Percentiles rank a stretch among this genome's conserved stretches.
Evolutionary conservation across 257 asterid species (phyloP).

Genomic region (Nemophila menziesii): DNA sequence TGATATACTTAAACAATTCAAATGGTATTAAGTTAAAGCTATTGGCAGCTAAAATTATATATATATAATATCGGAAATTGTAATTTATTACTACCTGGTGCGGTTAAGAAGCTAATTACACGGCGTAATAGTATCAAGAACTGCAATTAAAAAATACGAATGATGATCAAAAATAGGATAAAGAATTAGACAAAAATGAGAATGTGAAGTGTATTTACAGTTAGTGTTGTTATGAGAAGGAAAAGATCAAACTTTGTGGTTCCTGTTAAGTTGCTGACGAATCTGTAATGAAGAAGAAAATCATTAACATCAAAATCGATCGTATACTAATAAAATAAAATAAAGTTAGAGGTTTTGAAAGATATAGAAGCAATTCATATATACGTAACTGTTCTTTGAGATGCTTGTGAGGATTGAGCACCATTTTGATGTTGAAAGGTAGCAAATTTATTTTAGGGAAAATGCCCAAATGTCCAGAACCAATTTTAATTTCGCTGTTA

Average conservation of each 20-base stretch:
- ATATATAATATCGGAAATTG: background rate
- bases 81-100: slow-evolving; percentile 23
- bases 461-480: too few relatives aligned
- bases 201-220: slow-evolving; percentile 17
- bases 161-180: background rate
- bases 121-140: slow-evolving; percentile 42
- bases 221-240: slow-evolving; percentile 32
- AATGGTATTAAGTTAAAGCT: background rate
- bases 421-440: slow-evolving; percentile 14
- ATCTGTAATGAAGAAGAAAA: slow-evolving; percentile 29
- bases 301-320: background rate
- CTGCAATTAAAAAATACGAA: slow-evolving; percentile 22
- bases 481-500: too few relatives aligned
- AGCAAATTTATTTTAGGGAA: too few relatives aligned
- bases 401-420: slow-evolving; percentile 51
- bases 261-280: slow-evolving; percentile 71
- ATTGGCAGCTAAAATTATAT: background rate
- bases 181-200: background rate
- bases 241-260: slow-evolving; percentile 55
- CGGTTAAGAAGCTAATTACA: slow-evolving; percentile 24
- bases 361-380: too few relatives aligned
- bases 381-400: slow-evolving; percentile 68
- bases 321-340: background rate
- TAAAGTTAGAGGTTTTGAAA: background rate
- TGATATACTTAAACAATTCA: background rate